Conservation (phyloP, 2,329 filamentous ascomycete species). For the Catunica adiposa region DNA sequence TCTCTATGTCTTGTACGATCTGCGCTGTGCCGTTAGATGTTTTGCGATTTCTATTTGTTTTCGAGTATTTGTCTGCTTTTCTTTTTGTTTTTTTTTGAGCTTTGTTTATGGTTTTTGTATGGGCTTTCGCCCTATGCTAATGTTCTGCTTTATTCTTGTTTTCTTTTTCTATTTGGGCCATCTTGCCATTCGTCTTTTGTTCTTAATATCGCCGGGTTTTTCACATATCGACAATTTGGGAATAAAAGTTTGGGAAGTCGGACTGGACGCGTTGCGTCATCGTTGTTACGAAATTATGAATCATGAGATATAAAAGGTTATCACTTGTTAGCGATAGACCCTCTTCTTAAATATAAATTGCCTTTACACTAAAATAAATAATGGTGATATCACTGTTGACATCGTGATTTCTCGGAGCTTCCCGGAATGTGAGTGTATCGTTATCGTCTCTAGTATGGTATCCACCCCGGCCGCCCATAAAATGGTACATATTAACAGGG, state of each 20-base stretch:
- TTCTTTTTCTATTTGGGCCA: neutral
- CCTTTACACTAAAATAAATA: neutral
- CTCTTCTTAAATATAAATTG: neutral
- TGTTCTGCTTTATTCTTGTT: neutral
- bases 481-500: no score
- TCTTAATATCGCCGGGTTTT: neutral
- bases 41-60: neutral
- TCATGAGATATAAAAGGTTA: neutral
- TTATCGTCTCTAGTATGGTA: no score
- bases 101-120: conserved; percentile 6
- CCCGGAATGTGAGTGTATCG: no score
- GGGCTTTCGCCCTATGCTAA: neutral
- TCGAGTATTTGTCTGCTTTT: conserved; percentile 5
- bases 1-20: neutral
- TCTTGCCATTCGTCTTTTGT: neutral
- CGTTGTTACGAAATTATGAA: conserved; percentile 3
- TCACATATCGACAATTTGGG: neutral
- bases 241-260: neutral
- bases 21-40: neutral
- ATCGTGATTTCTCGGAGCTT: no score
- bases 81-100: conserved; percentile 16
- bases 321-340: neutral
- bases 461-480: no score
- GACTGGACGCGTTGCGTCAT: neutral
- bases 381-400: no score